Evolutionary conservation across 163 green algal species (phyloP), one percentile per base, ranked within the genome.

Genomic region (Trebouxia gelatinosa): DNA sequence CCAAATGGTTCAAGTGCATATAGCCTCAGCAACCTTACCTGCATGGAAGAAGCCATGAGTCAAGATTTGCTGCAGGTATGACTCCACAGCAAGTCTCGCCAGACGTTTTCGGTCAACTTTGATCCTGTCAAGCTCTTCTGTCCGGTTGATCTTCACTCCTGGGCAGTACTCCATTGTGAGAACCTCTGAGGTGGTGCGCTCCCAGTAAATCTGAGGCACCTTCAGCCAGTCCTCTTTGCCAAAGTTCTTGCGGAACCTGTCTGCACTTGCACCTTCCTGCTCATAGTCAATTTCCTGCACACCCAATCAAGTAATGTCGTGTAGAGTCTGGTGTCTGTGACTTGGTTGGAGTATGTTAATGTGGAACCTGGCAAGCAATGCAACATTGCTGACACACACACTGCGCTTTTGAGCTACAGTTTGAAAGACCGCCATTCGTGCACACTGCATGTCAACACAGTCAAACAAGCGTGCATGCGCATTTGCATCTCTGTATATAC

Each of bases 51-150:
- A 94, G 43, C 91, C 91, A 80, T 92, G 87, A 34, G 84, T 92
- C 48, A 99, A 90, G 35, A 99, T 95, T 90, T 99, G 96, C 90
- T 98, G 92, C 80, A 99, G 88, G 88, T 99, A 99, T 21, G 80
- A 93, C 90, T 99, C 96, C 64, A 98, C 94, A 6, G 89, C 82
- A 29, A 93, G 84, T 5, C 89, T 82, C 0, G 95, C 95, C 62
- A 99, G 85, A 39, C 87, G 78, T 77, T 95, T 84, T 31, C 91
- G 84, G 89, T 99, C 93, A 35, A 99, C 79, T 16, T 93, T 94
- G 81, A 95, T 59, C 9, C n/a, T 43, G n/a, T 85, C 77, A 23
- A 85, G 57, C 81, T 85, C 51, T 0, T 78, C 76, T 16, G 81
- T 64, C 37, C 85, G 74, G 87, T 98, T 98, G 85, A 99, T 98